These are phyloP conservation scores for Fragaria ananassa DNA, from an alignment of 306 rosid species.

Conservation along the genomic window DNA sequence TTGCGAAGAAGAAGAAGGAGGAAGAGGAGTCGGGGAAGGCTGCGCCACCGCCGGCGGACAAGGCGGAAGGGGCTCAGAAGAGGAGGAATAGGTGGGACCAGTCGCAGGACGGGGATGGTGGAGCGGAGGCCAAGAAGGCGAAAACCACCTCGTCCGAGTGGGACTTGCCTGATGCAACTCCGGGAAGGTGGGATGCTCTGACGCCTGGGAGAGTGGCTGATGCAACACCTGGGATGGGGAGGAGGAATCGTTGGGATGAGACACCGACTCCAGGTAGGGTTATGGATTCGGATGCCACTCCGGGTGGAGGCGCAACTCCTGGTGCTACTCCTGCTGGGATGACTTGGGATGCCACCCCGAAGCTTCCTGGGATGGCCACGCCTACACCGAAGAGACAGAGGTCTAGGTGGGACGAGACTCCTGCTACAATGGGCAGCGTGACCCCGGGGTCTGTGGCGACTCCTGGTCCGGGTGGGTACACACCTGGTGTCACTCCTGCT, in stretches of 20 bases:
- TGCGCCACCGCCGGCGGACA: constrained; percentile 3
- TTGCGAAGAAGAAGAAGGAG: constrained; percentile 61
- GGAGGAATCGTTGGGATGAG: constrained; percentile 81
- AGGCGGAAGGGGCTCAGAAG: constrained; percentile 33
- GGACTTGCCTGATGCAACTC: constrained; percentile 59
- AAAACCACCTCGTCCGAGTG: constrained; percentile 47
- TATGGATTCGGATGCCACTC: constrained; percentile 64
- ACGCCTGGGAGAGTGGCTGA: constrained; percentile 61
- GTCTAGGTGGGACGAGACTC: constrained; percentile 82
- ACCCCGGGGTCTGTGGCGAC: constrained; percentile 66
- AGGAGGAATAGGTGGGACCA: constrained; percentile 75
- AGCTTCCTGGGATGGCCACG: constrained; percentile 64
- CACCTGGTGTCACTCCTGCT: constrained; percentile 72
- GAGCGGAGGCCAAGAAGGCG: constrained; percentile 33
- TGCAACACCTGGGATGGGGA: constrained; percentile 51
- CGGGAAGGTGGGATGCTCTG: constrained; percentile 68
- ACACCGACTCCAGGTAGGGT: constrained; percentile 67
- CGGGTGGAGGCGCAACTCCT: constrained; percentile 60
- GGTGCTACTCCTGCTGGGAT: constrained; percentile 79
- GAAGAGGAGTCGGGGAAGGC: constrained; percentile 51
- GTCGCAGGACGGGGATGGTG: constrained; percentile 56
- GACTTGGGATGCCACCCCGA: constrained; percentile 81
- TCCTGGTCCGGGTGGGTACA: constrained; percentile 54
- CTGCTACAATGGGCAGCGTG: constrained; percentile 67
- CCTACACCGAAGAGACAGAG: constrained; percentile 70